phyloP scores from a whole-genome alignment of 139 green algal species.

The Protoeuglena noctilucae region DNA sequence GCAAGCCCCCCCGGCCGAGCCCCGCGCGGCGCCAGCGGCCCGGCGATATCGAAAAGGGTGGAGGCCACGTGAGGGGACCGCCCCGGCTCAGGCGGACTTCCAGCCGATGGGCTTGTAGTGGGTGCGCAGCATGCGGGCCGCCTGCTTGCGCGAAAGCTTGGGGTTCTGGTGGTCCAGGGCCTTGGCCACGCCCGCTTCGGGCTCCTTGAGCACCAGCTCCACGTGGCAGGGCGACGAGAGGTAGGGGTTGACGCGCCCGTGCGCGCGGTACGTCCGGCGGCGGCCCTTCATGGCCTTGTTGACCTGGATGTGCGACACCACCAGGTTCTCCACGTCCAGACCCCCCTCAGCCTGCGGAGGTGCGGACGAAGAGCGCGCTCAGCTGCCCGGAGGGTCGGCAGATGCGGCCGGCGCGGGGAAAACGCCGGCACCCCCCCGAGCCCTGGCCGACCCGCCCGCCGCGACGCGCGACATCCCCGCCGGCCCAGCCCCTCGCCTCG shows the following conservation, averaged over 20 bases:
- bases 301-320: slow-evolving; percentile 91
- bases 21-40: too few relatives aligned
- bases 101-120: slow-evolving; percentile 1
- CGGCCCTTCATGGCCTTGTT: slow-evolving; percentile 89
- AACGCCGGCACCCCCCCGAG: neutral
- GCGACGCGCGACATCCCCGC: neutral
- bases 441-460: neutral
- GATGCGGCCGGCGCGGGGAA: neutral
- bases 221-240: slow-evolving; percentile 95
- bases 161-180: slow-evolving; percentile 7
- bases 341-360: slow-evolving; percentile 22
- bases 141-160: slow-evolving; percentile 8
- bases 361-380: too few relatives aligned
- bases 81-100: too few relatives aligned
- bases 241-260: slow-evolving; percentile 97
- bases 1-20: too few relatives aligned
- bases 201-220: slow-evolving; percentile 86
- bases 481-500: slow-evolving; percentile 44
- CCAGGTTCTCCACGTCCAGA: slow-evolving; percentile 79
- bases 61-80: too few relatives aligned
- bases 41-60: too few relatives aligned
- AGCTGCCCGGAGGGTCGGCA: neutral
- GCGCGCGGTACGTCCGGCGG: slow-evolving; percentile 91
- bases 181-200: slow-evolving; percentile 27
- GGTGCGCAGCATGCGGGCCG: slow-evolving; percentile 3